These are phyloP conservation scores for Elongisporangium anandrum DNA, from an alignment of 352 stramenopile genomes.

Conservation along the genomic window DNA sequence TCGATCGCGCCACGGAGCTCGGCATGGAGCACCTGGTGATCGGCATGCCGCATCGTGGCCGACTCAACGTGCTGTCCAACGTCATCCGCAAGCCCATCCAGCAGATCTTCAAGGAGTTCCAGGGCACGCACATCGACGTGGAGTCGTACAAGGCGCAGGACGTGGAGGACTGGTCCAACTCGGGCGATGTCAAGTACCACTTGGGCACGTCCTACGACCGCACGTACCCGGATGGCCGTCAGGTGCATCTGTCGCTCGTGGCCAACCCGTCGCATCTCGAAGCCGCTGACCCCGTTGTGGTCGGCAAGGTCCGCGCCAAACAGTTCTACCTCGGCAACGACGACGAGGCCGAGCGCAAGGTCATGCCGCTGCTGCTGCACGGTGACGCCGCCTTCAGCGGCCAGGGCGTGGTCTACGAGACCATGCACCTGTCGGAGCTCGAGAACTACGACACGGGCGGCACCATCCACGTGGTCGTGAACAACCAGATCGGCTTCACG, in stretches of 20 bases:
- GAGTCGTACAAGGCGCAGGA: constrained; percentile 79
- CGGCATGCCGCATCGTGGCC: constrained; percentile 96
- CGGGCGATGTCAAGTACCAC: constrained; percentile 99
- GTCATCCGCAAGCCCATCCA: constrained; percentile 97
- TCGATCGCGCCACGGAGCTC: constrained; percentile 93
- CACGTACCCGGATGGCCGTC: constrained; percentile 92
- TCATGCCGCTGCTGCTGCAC: constrained; percentile 95
- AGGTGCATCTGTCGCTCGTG: constrained; percentile 94
- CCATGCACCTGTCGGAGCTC: constrained; percentile 94
- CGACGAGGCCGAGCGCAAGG: constrained; percentile 79
- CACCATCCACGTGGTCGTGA: constrained; percentile 98
- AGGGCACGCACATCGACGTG: constrained; percentile 94
- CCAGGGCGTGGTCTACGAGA: constrained; percentile 97
- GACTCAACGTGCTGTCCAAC: constrained; percentile 97
- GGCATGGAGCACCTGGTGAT: constrained; percentile 97
- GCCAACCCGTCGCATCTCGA: constrained; percentile 98
- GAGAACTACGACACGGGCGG: constrained; percentile 94
- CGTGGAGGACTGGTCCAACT: constrained; percentile 87
- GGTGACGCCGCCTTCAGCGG: constrained; percentile 97
- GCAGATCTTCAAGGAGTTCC: constrained; percentile 97
- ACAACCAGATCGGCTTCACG: constrained; percentile 98
- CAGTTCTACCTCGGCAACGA: constrained; percentile 96
- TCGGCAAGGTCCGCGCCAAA: constrained; percentile 94
- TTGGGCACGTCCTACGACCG: constrained; percentile 96
- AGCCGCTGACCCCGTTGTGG: constrained; percentile 95